Evolutionary conservation across 2,329 filamentous ascomycete species (phyloP), one percentile per base, ranked within the genome.

Genomic region (Apiospora pterosperma): DNA sequence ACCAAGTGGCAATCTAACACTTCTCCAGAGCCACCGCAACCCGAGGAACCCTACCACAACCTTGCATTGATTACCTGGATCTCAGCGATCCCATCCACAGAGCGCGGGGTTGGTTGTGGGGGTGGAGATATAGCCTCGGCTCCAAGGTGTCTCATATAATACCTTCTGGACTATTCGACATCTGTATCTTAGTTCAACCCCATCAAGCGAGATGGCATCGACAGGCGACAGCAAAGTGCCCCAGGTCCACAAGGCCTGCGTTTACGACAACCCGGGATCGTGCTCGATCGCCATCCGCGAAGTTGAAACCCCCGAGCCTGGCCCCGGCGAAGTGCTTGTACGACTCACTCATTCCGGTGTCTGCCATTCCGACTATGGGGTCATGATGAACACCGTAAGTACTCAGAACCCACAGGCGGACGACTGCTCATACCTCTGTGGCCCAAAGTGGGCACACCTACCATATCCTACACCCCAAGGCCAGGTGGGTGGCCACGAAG

Each of bases 401-500:
- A n/a, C 14, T 8, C 14, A 52, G 11, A 34, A 28, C 19, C 34
- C 25, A 16, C 23, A 11, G 16, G 4, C 21, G 48, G 14, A 14
- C 14, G 19, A 21, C 48, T 31, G 36, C 25, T 41, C 2, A 39
- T 16, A 28, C 12, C 36, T 44, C 5, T 21, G 34, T 21, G 42
- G 7, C 21, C 28, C 11, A 10, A 2, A 44, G 48, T 88, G 84
- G 86, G 75, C 73, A 63, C 76, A 71, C 44, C 80, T 90, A 1
- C 87, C 87, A 2, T 79, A 78, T 67, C 86, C 84, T 39, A 89
- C 87, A 8, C 84, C 83, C 71, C 75, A 82, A 41, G 86, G 86
- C 11, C 88, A 90, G 74, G 83, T 90, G 4, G 89, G 89, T 48
- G 90, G 90, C 5, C 89, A 92, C 71, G 89, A 92, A 76, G 89